A percentile compares a stretch with the other conserved stretches of the same genome.
Evolutionary conservation across 495 filamentous ascomycete genomes (phyloP).

Genomic region (Chaetomium cochliodes): DNA sequence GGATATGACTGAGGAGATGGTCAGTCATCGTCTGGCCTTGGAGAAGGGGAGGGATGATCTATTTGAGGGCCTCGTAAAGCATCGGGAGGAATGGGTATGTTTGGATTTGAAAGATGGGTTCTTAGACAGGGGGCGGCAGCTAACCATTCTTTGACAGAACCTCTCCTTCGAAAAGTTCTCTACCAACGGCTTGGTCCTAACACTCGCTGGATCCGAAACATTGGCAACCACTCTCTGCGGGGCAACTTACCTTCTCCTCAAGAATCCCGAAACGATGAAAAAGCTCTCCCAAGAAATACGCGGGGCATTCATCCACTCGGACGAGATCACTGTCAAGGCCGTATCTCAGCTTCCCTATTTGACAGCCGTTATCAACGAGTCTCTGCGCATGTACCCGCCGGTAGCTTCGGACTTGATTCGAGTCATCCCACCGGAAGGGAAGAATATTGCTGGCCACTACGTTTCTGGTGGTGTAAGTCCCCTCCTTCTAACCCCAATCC

Average conservation of each 20-base stretch:
- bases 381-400: constrained; percentile 56
- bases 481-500: not conserved
- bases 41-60: constrained; percentile 37
- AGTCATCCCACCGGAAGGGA: constrained; percentile 44
- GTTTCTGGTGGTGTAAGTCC: constrained; percentile 40
- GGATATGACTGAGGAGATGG: constrained; percentile 22
- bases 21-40: constrained; percentile 34
- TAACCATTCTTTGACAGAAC: not conserved
- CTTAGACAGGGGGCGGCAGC: no score
- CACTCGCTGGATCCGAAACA: constrained; percentile 48
- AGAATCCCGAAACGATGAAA: constrained; percentile 40
- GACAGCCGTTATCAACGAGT: constrained; percentile 55
- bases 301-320: constrained; percentile 40
- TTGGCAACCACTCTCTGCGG: constrained; percentile 53
- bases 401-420: constrained; percentile 45
- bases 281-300: constrained; percentile 52
- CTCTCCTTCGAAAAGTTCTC: constrained; percentile 13
- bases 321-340: constrained; percentile 49
- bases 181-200: constrained; percentile 21
- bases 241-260: constrained; percentile 50
- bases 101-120: not conserved
- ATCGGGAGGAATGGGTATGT: constrained; percentile 32
- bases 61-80: constrained; percentile 42
- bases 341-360: constrained; percentile 51
- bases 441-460: constrained; percentile 44